phyloP scores from a whole-genome alignment of 2,329 filamentous ascomycete genomes.

The Cladosporium sp. region DNA sequence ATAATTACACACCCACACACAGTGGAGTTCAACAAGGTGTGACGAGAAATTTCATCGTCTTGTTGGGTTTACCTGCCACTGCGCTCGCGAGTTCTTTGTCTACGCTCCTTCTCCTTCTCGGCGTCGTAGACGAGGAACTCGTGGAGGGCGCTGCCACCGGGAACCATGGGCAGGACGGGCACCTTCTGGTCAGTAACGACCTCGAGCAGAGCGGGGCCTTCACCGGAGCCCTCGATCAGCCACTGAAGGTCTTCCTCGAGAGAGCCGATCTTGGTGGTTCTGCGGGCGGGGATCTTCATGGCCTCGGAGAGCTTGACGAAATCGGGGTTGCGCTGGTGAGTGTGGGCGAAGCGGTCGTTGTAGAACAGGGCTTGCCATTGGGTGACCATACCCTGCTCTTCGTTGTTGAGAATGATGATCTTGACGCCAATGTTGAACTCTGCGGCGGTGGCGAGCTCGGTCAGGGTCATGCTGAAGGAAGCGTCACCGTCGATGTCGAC shows the following conservation, averaged over 20 bases:
- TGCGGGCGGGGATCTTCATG: slow-evolving; percentile 76
- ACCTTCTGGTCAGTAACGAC: slow-evolving; percentile 86
- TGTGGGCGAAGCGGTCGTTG: slow-evolving; percentile 87
- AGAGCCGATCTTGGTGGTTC: slow-evolving; percentile 69
- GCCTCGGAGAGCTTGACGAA: slow-evolving; percentile 90
- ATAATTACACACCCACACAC: too few species aligned
- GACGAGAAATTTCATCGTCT: too few species aligned
- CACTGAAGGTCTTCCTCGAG: slow-evolving; percentile 75
- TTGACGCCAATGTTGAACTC: slow-evolving; percentile 98
- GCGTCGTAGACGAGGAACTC: slow-evolving; percentile 89
- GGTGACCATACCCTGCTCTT: slow-evolving; percentile 97
- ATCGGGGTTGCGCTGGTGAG: slow-evolving; percentile 91
- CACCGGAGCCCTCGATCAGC: slow-evolving; percentile 67
- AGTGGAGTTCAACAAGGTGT: too few species aligned
- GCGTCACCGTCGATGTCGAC: slow-evolving; percentile 97
- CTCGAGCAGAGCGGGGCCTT: slow-evolving; percentile 90
- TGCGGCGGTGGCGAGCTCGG: slow-evolving; percentile 84
- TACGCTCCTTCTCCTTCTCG: slow-evolving; percentile 44
- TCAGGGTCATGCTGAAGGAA: slow-evolving; percentile 98
- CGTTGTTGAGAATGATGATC: slow-evolving; percentile 91
- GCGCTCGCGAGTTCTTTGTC: slow-evolving; percentile 32
- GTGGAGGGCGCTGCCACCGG: slow-evolving; percentile 77
- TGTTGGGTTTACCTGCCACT: slow-evolving; percentile 34
- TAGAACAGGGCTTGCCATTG: slow-evolving; percentile 99
- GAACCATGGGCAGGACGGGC: slow-evolving; percentile 97